Evolutionary conservation across 1,139 yeast genomes (phyloP).

Genomic region (Casaregolazyma suthepensis): DNA sequence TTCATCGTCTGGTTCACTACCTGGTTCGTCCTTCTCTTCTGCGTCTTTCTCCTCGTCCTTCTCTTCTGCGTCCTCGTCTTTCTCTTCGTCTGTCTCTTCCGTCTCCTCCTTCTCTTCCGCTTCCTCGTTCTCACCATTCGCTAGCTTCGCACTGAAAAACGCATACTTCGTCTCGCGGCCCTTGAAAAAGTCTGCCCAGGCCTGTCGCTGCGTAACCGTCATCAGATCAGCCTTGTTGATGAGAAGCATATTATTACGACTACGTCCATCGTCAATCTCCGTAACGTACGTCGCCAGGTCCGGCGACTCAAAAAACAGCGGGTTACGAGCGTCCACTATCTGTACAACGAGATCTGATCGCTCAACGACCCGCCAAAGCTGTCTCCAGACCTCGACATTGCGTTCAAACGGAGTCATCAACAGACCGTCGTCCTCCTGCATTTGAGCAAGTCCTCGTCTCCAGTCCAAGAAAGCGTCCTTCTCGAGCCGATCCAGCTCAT

Average conservation of each 20-base stretch:
- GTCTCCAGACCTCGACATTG: conserved; percentile 97
- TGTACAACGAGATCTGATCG: conserved; percentile 92
- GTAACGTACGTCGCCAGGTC: conserved; percentile 83
- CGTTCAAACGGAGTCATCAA: conserved; percentile 95
- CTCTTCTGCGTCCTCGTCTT: too few relatives aligned
- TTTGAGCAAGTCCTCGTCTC: conserved; percentile 81
- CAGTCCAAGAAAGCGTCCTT: conserved; percentile 87
- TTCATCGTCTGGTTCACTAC: too few relatives aligned
- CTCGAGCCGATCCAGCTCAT: conserved; percentile 80
- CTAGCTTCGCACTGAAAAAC: conserved; percentile 80
- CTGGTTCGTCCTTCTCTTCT: too few relatives aligned
- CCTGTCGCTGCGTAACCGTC: conserved; percentile 64
- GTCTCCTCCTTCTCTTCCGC: conserved; percentile 16
- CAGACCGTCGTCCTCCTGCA: conserved; percentile 73
- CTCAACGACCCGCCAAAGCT: conserved; percentile 96
- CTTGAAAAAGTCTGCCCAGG: conserved; percentile 83
- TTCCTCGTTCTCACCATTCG: conserved; percentile 20
- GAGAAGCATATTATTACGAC: conserved; percentile 70
- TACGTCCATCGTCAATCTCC: conserved; percentile 50
- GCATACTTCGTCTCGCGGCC: conserved; percentile 70
- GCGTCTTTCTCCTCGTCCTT: too few relatives aligned
- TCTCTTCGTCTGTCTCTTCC: too few relatives aligned
- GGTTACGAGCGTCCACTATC: conserved; percentile 96
- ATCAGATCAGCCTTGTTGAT: conserved; percentile 94
- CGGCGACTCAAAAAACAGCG: conserved; percentile 79